Conservation (phyloP, 345 rosid species). For the Eucalyptus tenuipes region DNA sequence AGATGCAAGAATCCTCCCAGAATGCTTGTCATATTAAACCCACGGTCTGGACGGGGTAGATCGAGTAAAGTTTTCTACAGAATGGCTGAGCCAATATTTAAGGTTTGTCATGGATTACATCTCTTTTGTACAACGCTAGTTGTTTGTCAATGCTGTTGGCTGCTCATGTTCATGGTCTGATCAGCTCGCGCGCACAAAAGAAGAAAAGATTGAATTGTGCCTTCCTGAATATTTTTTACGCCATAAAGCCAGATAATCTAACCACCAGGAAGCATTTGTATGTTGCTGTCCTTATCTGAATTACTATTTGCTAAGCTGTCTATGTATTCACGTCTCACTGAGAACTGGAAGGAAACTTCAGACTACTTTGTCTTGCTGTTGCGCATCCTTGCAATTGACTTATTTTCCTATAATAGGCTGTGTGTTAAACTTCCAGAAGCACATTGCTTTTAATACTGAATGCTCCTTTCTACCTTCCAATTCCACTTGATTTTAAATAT, state of each 20-base stretch:
- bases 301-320: not conserved
- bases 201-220: not conserved
- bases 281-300: not conserved
- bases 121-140: not conserved
- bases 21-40: conserved; percentile 92
- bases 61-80: conserved; percentile 85
- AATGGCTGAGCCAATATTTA: conserved; percentile 84
- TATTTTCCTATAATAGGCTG: not conserved
- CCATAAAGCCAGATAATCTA: not conserved
- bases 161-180: not conserved
- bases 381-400: not conserved
- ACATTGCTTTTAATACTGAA: not conserved
- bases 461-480: not conserved
- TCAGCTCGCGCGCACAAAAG: not conserved
- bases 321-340: not conserved
- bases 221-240: not conserved
- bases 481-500: not conserved
- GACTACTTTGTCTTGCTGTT: not conserved
- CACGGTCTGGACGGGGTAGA: conserved; percentile 87
- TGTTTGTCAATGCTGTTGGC: not conserved
- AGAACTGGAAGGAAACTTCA: not conserved
- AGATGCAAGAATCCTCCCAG: conserved; percentile 91
- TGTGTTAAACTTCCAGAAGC: not conserved
- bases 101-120: conserved; percentile 26
- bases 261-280: not conserved